A percentile compares a stretch with the other conserved stretches of the same genome.
Conservation (phyloP, 2,329 filamentous ascomycete species). For the Fusarium sp. region DNA sequence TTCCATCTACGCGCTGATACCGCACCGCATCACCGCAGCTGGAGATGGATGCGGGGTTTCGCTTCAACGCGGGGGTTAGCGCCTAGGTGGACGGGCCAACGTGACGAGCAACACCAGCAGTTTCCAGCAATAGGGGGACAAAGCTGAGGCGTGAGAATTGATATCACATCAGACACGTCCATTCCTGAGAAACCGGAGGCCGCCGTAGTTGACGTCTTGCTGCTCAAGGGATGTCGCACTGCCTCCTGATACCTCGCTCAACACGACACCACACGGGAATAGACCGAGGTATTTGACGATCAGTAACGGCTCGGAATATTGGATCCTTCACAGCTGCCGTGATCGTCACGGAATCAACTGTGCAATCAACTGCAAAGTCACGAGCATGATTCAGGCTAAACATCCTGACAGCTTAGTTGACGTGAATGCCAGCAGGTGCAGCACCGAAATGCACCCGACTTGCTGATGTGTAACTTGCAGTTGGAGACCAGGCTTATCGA, state of each 20-base stretch:
- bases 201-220: slow-evolving; percentile 23
- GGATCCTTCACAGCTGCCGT: slow-evolving; percentile 26
- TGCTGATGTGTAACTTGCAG: slow-evolving; percentile 5
- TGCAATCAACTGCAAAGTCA: slow-evolving; percentile 18
- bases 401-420: background rate
- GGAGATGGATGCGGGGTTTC: slow-evolving; percentile 47
- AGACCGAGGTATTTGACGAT: slow-evolving; percentile 38
- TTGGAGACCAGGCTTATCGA: slow-evolving; percentile 8
- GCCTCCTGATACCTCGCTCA: slow-evolving; percentile 3
- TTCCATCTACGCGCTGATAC: slow-evolving; percentile 47
- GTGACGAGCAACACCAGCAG: slow-evolving; percentile 34
- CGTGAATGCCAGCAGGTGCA: slow-evolving; percentile 12
- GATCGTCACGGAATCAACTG: slow-evolving; percentile 32
- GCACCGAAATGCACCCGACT: slow-evolving; percentile 9
- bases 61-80: slow-evolving; percentile 47
- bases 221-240: slow-evolving; percentile 24
- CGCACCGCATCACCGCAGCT: slow-evolving; percentile 32
- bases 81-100: slow-evolving; percentile 38
- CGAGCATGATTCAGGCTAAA: slow-evolving; percentile 19
- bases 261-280: slow-evolving; percentile 29
- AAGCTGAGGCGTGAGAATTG: slow-evolving; percentile 16
- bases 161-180: slow-evolving; percentile 38
- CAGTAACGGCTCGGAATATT: slow-evolving; percentile 27
- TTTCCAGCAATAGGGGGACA: background rate
- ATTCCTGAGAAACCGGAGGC: slow-evolving; percentile 34